These are phyloP conservation scores for Pueraria montana DNA, from an alignment of 306 rosid genomes.

Conservation along the genomic window DNA sequence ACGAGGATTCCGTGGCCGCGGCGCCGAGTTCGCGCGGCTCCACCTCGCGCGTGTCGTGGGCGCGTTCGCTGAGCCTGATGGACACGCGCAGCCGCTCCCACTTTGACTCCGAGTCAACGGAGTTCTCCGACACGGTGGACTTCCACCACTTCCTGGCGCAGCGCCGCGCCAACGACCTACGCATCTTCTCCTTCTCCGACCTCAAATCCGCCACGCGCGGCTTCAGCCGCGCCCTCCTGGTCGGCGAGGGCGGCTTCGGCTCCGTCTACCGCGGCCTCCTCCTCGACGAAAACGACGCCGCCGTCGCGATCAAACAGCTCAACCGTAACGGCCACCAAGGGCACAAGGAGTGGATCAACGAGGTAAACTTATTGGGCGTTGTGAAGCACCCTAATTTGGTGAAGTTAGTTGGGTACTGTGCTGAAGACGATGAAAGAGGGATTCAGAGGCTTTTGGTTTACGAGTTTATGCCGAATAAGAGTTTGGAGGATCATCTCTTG, in stretches of 20 bases:
- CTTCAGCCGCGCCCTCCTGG: slow-evolving; percentile 72
- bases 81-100: slow-evolving; percentile 73
- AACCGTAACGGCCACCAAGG: slow-evolving; percentile 97
- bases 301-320: slow-evolving; percentile 89
- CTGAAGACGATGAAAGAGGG: slow-evolving; percentile 99
- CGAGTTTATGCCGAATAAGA: slow-evolving; percentile 86
- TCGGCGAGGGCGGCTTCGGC: slow-evolving; percentile 98
- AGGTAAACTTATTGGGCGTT: slow-evolving; percentile 90
- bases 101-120: slow-evolving; percentile 66
- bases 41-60: slow-evolving; percentile 75
- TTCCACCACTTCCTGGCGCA: slow-evolving; percentile 69
- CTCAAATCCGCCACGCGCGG: slow-evolving; percentile 84
- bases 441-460: slow-evolving; percentile 93
- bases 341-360: slow-evolving; percentile 97
- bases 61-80: slow-evolving; percentile 83
- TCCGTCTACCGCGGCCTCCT: slow-evolving; percentile 76
- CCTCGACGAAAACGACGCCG: slow-evolving; percentile 42
- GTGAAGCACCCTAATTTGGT: slow-evolving; percentile 94
- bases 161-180: slow-evolving; percentile 80
- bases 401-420: slow-evolving; percentile 88
- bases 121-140: slow-evolving; percentile 66
- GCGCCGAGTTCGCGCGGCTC: slow-evolving; percentile 71
- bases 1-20: slow-evolving; percentile 55
- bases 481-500: slow-evolving; percentile 93
- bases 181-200: slow-evolving; percentile 76